Percentiles rank a stretch among this genome's conserved stretches.
Conservation (phyloP, 495 filamentous ascomycete genomes). For the Xanthoparmelia taractica region DNA sequence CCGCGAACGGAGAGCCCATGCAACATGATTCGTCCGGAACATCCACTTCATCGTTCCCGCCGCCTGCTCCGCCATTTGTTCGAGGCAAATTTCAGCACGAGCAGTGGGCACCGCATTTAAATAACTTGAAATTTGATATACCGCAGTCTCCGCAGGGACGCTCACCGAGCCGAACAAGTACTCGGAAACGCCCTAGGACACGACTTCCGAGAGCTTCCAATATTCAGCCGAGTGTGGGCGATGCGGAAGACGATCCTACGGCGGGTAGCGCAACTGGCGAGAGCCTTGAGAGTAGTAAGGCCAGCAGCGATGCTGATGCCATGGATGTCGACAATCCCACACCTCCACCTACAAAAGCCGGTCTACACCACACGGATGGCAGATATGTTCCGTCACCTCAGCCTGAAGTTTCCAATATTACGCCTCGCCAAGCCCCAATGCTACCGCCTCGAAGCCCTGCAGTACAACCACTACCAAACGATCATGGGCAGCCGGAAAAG, state of each 20-base stretch:
- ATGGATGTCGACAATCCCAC: conserved; percentile 43
- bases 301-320: conserved; percentile 27
- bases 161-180: conserved; percentile 28
- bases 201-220: conserved; percentile 34
- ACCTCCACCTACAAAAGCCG: conserved; percentile 15
- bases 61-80: conserved; percentile 31
- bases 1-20: not conserved
- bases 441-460: conserved; percentile 21
- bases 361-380: conserved; percentile 1
- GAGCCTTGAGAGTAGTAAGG: conserved; percentile 18
- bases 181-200: conserved; percentile 32
- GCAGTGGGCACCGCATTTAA: conserved; percentile 59
- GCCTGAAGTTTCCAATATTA: not conserved
- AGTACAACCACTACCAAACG: conserved; percentile 23
- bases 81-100: conserved; percentile 53
- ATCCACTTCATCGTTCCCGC: conserved; percentile 20
- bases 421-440: conserved; percentile 17
- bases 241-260: conserved; percentile 26
- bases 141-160: conserved; percentile 37
- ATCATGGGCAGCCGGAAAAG: conserved; percentile 33
- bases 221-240: conserved; percentile 41
- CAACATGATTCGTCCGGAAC: conserved; percentile 19
- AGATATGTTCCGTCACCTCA: not conserved
- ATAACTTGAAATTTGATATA: conserved; percentile 50
- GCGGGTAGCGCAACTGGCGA: conserved; percentile 14